Percentiles rank a stretch among this genome's conserved stretches.
phyloP scores from a whole-genome alignment of 768 basidiomycete species.

The Mycena galopus region DNA sequence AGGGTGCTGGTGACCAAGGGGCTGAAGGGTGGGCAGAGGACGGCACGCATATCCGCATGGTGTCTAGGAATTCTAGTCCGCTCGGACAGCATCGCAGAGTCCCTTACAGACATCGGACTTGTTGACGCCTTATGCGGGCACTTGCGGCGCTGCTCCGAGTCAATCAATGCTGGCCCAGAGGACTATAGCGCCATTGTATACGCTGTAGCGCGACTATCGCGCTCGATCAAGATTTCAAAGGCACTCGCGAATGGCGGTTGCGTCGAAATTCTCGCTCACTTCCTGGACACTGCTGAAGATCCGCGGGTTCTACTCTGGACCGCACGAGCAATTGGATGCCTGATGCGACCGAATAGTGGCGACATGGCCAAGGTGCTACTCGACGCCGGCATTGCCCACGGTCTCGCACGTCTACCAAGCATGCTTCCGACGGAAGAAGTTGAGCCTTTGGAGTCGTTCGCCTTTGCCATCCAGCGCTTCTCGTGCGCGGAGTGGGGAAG shows the following conservation, averaged over 20 bases:
- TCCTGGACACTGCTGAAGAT: constrained; percentile 35
- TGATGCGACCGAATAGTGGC: constrained; percentile 44
- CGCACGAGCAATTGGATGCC: constrained; percentile 42
- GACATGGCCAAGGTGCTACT: constrained; percentile 42
- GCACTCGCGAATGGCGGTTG: constrained; percentile 40
- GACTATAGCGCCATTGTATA: constrained; percentile 40
- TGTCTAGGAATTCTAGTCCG: constrained; percentile 40
- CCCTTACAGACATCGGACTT: constrained; percentile 33
- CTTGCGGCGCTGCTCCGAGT: constrained; percentile 34
- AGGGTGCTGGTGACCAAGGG: constrained; percentile 35
- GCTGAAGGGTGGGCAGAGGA: constrained; percentile 34
- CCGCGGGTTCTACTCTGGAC: constrained; percentile 39
- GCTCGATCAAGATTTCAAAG: constrained; percentile 45
- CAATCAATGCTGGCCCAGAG: constrained; percentile 27
- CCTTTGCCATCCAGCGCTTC: constrained; percentile 44
- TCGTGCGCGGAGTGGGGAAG: constrained; percentile 45
- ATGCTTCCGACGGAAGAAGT: constrained; percentile 43
- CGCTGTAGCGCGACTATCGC: constrained; percentile 41
- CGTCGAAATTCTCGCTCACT: constrained; percentile 36
- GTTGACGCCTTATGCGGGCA: constrained; percentile 36
- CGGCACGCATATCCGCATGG: constrained; percentile 40
- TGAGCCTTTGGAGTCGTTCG: constrained; percentile 43
- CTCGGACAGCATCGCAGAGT: constrained; percentile 41
- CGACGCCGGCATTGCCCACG: constrained; percentile 42
- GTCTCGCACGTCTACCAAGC: constrained; percentile 42